phyloP scores from a whole-genome alignment of 2,329 filamentous ascomycete genomes.

The Thelonectria olida region DNA sequence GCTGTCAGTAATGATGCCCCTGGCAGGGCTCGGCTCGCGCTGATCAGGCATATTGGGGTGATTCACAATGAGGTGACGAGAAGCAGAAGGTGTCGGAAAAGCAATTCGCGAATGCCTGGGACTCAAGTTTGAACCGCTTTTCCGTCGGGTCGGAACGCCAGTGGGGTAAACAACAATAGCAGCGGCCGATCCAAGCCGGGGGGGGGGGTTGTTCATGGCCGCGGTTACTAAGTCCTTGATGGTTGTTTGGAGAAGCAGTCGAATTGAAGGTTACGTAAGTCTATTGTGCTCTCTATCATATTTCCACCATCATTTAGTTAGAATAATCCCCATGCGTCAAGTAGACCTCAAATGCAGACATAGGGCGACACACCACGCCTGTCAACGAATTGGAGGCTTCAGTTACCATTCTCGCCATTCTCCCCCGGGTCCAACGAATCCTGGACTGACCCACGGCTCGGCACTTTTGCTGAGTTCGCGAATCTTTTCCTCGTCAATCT shows the following conservation, averaged over 20 bases:
- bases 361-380: no score
- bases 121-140: background rate
- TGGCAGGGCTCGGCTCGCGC: background rate
- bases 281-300: background rate
- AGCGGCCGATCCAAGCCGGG: background rate
- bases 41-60: background rate
- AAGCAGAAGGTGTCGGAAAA: background rate
- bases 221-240: no score
- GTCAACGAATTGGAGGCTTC: no score
- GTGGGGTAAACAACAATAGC: constrained; percentile 1
- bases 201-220: no score
- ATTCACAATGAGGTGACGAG: background rate
- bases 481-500: constrained; percentile 75
- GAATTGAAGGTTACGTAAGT: background rate
- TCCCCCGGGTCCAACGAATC: constrained; percentile 18
- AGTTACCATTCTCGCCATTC: constrained; percentile 24
- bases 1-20: background rate
- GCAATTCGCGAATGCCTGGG: background rate
- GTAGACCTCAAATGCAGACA: no score
- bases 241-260: background rate
- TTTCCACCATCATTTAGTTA: no score
- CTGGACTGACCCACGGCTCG: constrained; percentile 64
- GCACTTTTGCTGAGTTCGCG: constrained; percentile 65
- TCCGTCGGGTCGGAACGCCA: constrained; percentile 10
- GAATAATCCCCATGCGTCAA: no score